phyloP scores from a whole-genome alignment of 2,329 filamentous ascomycete genomes.

The Pseudonectria buxi region DNA sequence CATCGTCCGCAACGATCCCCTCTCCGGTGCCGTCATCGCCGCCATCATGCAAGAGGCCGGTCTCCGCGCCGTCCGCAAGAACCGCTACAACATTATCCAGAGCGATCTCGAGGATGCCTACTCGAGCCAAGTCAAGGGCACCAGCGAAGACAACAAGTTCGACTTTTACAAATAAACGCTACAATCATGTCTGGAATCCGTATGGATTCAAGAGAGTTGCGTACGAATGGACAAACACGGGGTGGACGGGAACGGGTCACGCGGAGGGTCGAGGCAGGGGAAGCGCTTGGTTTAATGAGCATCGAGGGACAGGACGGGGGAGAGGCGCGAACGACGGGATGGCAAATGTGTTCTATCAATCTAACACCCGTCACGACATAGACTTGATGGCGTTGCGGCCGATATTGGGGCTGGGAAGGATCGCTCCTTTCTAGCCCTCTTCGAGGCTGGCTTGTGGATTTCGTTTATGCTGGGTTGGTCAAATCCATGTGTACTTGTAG shows the following conservation, averaged over 20 bases:
- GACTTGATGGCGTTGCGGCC: no score
- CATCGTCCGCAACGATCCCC: slow-evolving; percentile 92
- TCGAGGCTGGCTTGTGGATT: no score
- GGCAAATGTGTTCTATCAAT: no score
- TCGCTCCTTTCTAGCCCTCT: no score
- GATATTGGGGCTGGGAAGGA: no score
- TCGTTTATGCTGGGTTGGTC: no score
- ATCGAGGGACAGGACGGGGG: no score
- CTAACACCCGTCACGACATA: no score
- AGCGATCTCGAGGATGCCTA: slow-evolving; percentile 95
- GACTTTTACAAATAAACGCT: slow-evolving; percentile 77
- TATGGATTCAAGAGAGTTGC: neutral
- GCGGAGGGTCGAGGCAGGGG: neutral
- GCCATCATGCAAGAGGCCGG: slow-evolving; percentile 99
- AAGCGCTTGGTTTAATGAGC: no score
- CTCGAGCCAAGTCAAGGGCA: slow-evolving; percentile 87
- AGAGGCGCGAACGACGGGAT: no score
- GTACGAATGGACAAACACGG: no score
- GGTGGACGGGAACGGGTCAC: neutral
- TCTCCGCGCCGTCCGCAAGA: slow-evolving; percentile 88
- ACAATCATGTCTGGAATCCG: slow-evolving; percentile 1
- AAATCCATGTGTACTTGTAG: no score
- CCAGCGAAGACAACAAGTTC: slow-evolving; percentile 63
- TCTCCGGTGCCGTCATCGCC: slow-evolving; percentile 92
- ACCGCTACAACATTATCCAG: slow-evolving; percentile 99